phyloP scores from a whole-genome alignment of 73 alveolate species.

The Blepharisma stoltei region DNA sequence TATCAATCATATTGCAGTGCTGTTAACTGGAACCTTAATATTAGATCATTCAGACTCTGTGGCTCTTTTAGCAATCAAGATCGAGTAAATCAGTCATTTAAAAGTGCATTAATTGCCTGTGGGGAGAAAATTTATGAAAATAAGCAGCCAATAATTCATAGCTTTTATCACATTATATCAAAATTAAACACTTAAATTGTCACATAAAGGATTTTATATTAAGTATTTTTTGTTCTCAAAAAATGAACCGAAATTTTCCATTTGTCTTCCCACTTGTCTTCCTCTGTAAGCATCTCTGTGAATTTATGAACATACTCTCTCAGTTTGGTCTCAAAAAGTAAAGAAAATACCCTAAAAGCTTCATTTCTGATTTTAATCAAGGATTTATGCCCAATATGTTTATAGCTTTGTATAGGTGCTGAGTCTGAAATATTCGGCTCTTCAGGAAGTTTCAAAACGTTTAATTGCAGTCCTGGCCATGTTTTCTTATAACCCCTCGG shows the following conservation, averaged over 20 bases:
- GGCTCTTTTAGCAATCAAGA: too few species aligned
- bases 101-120: too few species aligned
- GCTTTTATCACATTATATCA: too few species aligned
- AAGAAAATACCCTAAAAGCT: neutral
- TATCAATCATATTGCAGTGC: too few species aligned
- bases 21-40: too few species aligned
- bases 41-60: too few species aligned
- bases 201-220: neutral
- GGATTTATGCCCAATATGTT: conserved; percentile 2
- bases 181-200: too few species aligned
- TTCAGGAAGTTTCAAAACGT: neutral
- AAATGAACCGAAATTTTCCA: conserved; percentile 2
- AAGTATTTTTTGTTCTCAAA: conserved; percentile 10
- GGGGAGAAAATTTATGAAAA: too few species aligned
- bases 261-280: conserved; percentile 16
- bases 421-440: conserved; percentile 11
- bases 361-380: conserved; percentile 19
- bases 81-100: too few species aligned
- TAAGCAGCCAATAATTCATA: too few species aligned
- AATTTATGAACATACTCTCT: neutral
- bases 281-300: neutral
- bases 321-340: neutral
- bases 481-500: conserved; percentile 18
- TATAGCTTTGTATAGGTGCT: neutral
- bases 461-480: conserved; percentile 33